Evolutionary conservation across 352 stramenopile species (phyloP), one percentile per base, ranked within the genome.

Genomic region (Blastocystis sp.): DNA sequence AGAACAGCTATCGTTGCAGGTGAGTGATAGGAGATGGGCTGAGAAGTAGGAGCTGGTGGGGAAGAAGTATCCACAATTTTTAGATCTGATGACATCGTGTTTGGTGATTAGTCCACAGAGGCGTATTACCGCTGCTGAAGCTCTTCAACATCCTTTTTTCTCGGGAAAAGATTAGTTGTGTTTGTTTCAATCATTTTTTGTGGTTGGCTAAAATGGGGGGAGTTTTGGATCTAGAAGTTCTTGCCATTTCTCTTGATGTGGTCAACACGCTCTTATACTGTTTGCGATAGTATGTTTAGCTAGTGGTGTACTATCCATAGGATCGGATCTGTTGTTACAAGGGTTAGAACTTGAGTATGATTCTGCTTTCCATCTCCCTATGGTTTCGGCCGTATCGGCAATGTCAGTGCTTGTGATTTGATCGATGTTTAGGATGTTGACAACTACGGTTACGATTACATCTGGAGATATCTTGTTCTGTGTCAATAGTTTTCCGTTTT

Each of bases 141-240:
- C 94, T 59, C 91, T 96, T 41, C 93, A 94, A 66, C 92, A 95
- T 76, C 92, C 92, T 26, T 96, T 96, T 90, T 96, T 96, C 75
- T 66, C 73, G 34, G 73, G 73, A 16, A 47, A 85, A 68, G 56
- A 85, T 65, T 85, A 53, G 18, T 78, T 59, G 68, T 43, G 20
- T 43, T 43, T 45, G 20, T 39, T 81, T 26, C 24, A 20, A 5
- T 76, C 11, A 18, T 76, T 54, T 54, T 16, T 50, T 53, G 9
- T 63, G 11, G 55, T 43, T 65, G 41, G 13, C 39, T 50, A 63
- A 76, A 63, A 81, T 63, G 4, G 3, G 20, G 20, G 24, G 6
- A 13, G 11, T 79, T 79, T 79, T 56, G 24, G 24, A 9, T 62
- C 9, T 24, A 3, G 9, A 8, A 4, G 53, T 63, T 81, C 45